These are phyloP conservation scores for Komagataea norvegica DNA, from an alignment of 1,139 yeast genomes.

Conservation along the genomic window DNA sequence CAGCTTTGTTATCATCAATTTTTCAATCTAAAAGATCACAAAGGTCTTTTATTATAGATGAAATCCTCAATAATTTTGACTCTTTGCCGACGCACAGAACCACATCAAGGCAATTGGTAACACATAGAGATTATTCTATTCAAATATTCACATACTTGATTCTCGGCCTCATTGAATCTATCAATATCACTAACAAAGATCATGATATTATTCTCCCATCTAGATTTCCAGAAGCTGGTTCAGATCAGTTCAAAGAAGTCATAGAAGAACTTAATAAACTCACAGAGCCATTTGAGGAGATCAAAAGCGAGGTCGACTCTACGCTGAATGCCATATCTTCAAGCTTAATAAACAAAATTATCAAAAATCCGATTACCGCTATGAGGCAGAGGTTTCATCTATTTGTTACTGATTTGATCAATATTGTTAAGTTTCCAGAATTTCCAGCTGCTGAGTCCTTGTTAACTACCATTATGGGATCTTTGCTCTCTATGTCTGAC, in stretches of 20 bases:
- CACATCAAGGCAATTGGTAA: slow-evolving; percentile 39
- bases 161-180: slow-evolving; percentile 42
- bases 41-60: slow-evolving; percentile 54
- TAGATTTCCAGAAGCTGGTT: slow-evolving; percentile 12
- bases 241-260: slow-evolving; percentile 13
- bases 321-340: slow-evolving; percentile 35
- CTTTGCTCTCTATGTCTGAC: slow-evolving; percentile 22
- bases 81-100: slow-evolving; percentile 42
- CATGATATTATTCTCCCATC: slow-evolving; percentile 17
- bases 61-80: slow-evolving; percentile 49
- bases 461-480: slow-evolving; percentile 38
- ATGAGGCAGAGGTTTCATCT: slow-evolving; percentile 43
- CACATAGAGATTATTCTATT: slow-evolving; percentile 42
- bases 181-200: slow-evolving; percentile 26
- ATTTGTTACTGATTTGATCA: slow-evolving; percentile 51
- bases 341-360: slow-evolving; percentile 36
- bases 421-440: slow-evolving; percentile 47
- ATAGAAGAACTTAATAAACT: slow-evolving; percentile 17
- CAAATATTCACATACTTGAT: slow-evolving; percentile 46
- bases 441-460: slow-evolving; percentile 57
- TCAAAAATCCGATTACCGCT: slow-evolving; percentile 36
- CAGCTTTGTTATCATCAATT: slow-evolving; percentile 40
- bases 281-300: slow-evolving; percentile 1
- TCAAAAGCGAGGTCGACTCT: slow-evolving; percentile 12
- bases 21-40: slow-evolving; percentile 47